Conservation (phyloP, 2,329 filamentous ascomycete species). For the Fusarium sp. region DNA sequence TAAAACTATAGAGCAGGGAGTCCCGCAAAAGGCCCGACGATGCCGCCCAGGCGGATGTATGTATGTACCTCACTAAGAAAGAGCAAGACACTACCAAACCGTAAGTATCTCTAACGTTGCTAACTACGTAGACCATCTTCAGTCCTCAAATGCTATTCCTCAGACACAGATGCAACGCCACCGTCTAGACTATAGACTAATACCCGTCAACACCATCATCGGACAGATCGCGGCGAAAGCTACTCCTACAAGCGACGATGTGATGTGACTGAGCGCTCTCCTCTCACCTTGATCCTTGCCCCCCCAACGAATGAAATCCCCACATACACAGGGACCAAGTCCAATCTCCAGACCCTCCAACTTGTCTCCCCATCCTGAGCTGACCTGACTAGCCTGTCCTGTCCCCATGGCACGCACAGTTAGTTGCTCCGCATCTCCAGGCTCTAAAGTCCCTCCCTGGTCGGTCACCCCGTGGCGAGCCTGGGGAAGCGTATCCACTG, state of each 20-base stretch:
- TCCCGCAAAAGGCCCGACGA: conserved; percentile 36
- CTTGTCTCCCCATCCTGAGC: neutral
- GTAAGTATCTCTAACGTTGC: neutral
- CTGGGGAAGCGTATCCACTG: neutral
- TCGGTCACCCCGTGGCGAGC: neutral
- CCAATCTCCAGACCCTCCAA: neutral
- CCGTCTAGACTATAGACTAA: conserved; percentile 5
- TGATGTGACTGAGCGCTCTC: conserved; percentile 8
- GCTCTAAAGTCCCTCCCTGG: too few species aligned
- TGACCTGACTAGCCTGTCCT: conserved; percentile 8
- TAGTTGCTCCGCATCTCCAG: neutral
- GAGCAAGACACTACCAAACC: neutral
- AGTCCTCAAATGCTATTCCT: neutral
- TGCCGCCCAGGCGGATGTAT: neutral
- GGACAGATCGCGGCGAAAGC: conserved; percentile 21
- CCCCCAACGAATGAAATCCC: conserved; percentile 16
- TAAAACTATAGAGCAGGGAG: neutral
- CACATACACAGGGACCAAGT: neutral
- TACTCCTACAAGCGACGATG: conserved; percentile 15
- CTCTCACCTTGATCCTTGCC: conserved; percentile 1
- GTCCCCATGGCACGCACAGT: neutral
- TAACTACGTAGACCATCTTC: too few species aligned
- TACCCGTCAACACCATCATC: conserved; percentile 1
- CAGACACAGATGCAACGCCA: neutral
- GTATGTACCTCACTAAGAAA: conserved; percentile 1